phyloP scores from a whole-genome alignment of 2,329 filamentous ascomycete species.

The Pseudocercospora musae region DNA sequence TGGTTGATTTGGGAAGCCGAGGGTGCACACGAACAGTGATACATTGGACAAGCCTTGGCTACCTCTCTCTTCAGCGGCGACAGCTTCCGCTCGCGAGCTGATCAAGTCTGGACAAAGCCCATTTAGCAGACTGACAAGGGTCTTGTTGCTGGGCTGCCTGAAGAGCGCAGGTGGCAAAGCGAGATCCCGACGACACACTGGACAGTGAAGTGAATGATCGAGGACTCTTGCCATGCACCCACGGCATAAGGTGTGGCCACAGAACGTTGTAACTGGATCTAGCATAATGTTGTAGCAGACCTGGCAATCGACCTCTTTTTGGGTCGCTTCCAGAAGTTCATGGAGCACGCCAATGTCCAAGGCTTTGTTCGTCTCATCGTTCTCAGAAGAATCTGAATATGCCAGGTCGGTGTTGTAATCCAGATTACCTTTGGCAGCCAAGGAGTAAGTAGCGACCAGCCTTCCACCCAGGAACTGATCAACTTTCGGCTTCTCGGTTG shows the following conservation, averaged over 20 bases:
- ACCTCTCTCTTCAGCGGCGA: slow-evolving; percentile 57
- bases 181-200: slow-evolving; percentile 70
- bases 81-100: slow-evolving; percentile 54
- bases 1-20: slow-evolving; percentile 78
- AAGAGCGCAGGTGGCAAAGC: slow-evolving; percentile 50
- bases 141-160: slow-evolving; percentile 57
- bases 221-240: slow-evolving; percentile 72
- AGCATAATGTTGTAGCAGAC: slow-evolving; percentile 80
- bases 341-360: slow-evolving; percentile 54
- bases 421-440: slow-evolving; percentile 62
- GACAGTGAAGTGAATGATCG: slow-evolving; percentile 75
- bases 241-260: slow-evolving; percentile 86
- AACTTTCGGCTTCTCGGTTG: slow-evolving; percentile 38
- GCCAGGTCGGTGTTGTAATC: slow-evolving; percentile 43
- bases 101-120: slow-evolving; percentile 68
- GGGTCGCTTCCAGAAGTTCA: slow-evolving; percentile 59
- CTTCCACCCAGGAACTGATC: slow-evolving; percentile 54
- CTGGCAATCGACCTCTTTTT: slow-evolving; percentile 78
- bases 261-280: slow-evolving; percentile 78
- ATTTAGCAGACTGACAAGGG: slow-evolving; percentile 61
- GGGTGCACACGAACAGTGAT: slow-evolving; percentile 76
- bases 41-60: slow-evolving; percentile 57
- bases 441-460: slow-evolving; percentile 62
- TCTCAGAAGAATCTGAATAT: slow-evolving; percentile 26
- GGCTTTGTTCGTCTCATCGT: slow-evolving; percentile 36